Base-by-base conservation (phyloP, 176 grass and related monocot species). In the Rhynchospora tenuis region DNA sequence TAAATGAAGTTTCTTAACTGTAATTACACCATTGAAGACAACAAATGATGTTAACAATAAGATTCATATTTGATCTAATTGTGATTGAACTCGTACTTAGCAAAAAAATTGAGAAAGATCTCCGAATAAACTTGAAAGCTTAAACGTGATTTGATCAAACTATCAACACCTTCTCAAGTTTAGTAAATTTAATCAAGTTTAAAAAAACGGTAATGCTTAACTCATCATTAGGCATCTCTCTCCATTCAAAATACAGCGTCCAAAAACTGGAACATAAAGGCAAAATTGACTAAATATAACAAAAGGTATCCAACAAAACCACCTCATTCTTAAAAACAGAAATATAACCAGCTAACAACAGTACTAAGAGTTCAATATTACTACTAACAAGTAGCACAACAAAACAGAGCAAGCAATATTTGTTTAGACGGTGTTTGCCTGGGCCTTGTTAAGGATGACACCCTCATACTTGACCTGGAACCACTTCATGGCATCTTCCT, bases 381-480 rank as follows among this genome's bases (percentile, higher is more conserved):
- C 24, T 31, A 75, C 72, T 54, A 52, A 19, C 24, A 76, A 56
- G 73, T 56, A 77, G 27, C 28, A 77, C 73, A 77, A 14, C 6
- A 33, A 54, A 77, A 52, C 4, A 83, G 27, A 83, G 73, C 23
- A 1, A 56, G 13, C 19, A 9, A 29, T 52, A 29, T 77, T 38
- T 77, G 73, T 80, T 86, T 86, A 90, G 27, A 51, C 42, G 2
- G 88, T 84, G 63, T 83, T 90, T 10, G 88, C 74, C 81, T 90
- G 91, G 9, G 91, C 2, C 86, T 90, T 93, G 86, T 93, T 93
- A 42, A 93, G 91, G 68, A 90, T 93, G 28, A 90, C 86, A 46
- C 91, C 91, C 76, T 90, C 91, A 12, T 93, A 93, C 88, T 93
- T 93, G 33, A 93, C 88, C 84, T 93, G 86, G 55, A 93, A 93